These are phyloP conservation scores for Citeromyces matritensis DNA, from an alignment of 805 yeast genomes.

Conservation along the genomic window DNA sequence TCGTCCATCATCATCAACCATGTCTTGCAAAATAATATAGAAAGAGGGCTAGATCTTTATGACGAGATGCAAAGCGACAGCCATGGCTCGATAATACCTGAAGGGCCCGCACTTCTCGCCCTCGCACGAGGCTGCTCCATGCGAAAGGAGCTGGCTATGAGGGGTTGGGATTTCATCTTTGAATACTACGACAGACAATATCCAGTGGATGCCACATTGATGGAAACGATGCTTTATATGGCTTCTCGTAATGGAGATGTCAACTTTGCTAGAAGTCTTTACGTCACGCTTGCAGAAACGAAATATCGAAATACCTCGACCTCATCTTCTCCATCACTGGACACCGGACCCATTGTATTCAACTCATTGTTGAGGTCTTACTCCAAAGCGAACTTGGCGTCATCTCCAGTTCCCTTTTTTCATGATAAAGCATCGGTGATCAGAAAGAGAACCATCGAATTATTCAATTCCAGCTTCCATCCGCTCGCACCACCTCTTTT, in stretches of 20 bases:
- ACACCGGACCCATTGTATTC: conserved; percentile 6
- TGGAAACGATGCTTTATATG: conserved; percentile 58
- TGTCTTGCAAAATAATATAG: conserved; percentile 45
- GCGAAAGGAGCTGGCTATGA: conserved; percentile 24
- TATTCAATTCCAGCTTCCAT: conserved; percentile 14
- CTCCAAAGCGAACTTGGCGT: conserved; percentile 9
- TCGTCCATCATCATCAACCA: conserved; percentile 57
- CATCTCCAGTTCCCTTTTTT: conserved; percentile 14
- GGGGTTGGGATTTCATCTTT: conserved; percentile 71
- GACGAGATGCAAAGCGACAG: conserved; percentile 41
- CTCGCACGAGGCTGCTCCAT: conserved; percentile 58
- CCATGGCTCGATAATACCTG: conserved; percentile 19
- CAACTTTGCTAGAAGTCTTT: conserved; percentile 54
- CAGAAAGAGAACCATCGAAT: conserved; percentile 18
- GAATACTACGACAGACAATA: conserved; percentile 35
- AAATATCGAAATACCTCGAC: conserved; percentile 5
- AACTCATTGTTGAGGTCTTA: conserved; percentile 29
- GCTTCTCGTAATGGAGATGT: conserved; percentile 76
- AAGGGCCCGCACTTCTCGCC: conserved; percentile 29
- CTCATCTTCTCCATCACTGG: background rate
- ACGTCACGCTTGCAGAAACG: conserved; percentile 26
- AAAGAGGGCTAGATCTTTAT: conserved; percentile 62
- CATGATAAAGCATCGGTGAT: conserved; percentile 25
- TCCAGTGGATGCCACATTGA: conserved; percentile 22
- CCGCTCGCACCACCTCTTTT: conserved; percentile 49